Base-by-base conservation (phyloP, 148 eudicot genomes). In the Salicornia ramosissima region DNA sequence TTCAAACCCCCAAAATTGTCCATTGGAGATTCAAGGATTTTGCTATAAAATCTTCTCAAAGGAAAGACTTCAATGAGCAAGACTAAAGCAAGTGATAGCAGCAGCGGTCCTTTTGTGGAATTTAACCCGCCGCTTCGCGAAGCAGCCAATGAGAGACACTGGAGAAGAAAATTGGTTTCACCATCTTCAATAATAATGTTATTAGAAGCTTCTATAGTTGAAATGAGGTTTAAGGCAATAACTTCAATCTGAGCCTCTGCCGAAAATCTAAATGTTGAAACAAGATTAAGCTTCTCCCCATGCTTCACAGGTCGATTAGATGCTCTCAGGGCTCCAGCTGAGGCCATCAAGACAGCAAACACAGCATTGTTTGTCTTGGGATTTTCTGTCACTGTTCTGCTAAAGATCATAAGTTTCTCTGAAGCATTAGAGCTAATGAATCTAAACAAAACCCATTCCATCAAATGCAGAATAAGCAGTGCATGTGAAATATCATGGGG, bases 251-350 rank as follows among this genome's bases (percentile, higher is more conserved):
- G 74, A 68, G 81, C 70, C 75, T 84, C 84, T 6, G 93, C 97
- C 30, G 82, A 84, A 75, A 46, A 71, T 64, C 79, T 86, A 52
- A 91, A 69, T 51, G 67, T 71, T 0, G 79, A 71, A 70, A 80
- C 68, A 40, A 43, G 34, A 68, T 43, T 67, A 24, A 40, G 57
- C 71, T 79, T 71, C 46, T 68, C 74, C 63, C 72, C 79, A 63
- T 68, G 80, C 62, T 74, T 75, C 62, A 71, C 74, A 59, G 83
- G 87, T 81, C 85, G 81, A 75, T 69, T 87, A 6, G 76, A 71
- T 68, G 87, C 88, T 77, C 96, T 86, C 59, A 95, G 75, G 43
- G 84, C 92, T 54, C 99, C 99, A 58, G 85, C 97, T 36, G 99
- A 81, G 73, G 84, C 96, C 97, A 95, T 89, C 68, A 89, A 79